Base-by-base conservation (phyloP, 306 rosid genomes). In the Senna siamea region DNA sequence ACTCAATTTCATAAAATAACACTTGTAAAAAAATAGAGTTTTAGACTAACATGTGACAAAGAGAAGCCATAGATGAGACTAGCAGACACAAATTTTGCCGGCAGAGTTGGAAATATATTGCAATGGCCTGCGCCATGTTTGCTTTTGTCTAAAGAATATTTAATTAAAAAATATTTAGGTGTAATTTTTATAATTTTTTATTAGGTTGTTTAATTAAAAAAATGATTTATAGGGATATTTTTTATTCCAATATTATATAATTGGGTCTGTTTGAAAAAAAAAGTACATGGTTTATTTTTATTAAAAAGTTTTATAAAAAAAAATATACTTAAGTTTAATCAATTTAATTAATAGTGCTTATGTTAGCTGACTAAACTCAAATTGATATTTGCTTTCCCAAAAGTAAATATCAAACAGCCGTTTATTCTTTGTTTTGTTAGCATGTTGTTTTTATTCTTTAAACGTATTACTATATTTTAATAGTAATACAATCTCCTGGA, bases 81-180 rank as follows among this genome's bases (percentile, higher is more conserved):
- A 50, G 59, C 17, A 46, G 78, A 77, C 79, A 73, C 8, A 11
- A 40, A 34, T 70, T 28, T 82, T 61, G 87, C 84, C 87, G 79
- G 81, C 83, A 35, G 59, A 58, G 32, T 41, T 74, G 40, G 44
- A 58, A 19, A 57, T 41, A 66, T 26, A 19, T 48, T 48, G 58
- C 69, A 53, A 65, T 12, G 82, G 82, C 82, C 78, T 72, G 72
- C 73, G 72, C 73, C 4, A 38, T 59, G 58, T 67, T 67, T 60
- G 43, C 20, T 68, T 7, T 22, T 52, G 14, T 72, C 70, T 11
- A 22, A 44, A 34, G 35, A 73, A 40, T 55, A 51, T 79, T 57
- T 22, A 23, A 6, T 17, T 50, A n/a, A 44, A n/a, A n/a, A n/a
- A 26, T 26, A 26, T 26, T 26, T 26, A 1, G 30, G 30, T 26